Base-by-base conservation (phyloP, 768 basidiomycete species). In the Suillus sp. region DNA sequence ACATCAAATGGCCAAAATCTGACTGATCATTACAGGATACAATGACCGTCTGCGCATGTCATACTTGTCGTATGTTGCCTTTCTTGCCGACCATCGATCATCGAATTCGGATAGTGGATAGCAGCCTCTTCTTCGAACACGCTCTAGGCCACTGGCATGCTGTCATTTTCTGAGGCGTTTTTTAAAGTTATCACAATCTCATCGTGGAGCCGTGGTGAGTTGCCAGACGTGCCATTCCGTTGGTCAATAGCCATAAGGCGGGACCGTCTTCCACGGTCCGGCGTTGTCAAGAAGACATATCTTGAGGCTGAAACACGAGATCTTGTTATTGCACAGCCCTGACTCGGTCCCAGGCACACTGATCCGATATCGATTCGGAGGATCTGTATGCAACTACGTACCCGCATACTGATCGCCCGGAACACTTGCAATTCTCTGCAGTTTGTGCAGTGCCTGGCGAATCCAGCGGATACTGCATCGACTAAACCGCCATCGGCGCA, bases 121-220 rank as follows among this genome's bases (percentile, higher is more conserved):
- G 25, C 25, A 30, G 16, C 20, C 51, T 32, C 56, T 57, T 38
- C 56, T 38, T 56, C 37, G 37, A 40, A 38, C 56, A 57, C 37
- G 56, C 56, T 37, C 37, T 20, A 27, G 38, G 37, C 25, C 55
- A n/a, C n/a, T n/a, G n/a, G n/a, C n/a, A 56, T 56, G 55, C 55
- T 55, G 35, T 37, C 35, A 55, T 55, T 22, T 22, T 54, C 8
- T 27, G 38, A 38, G 20, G 25, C 56, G 22, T 38, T 18, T 40
- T 56, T 57, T 57, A 25, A 57, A 40, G 56, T 57, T 57, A 20
- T 57, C 55, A 57, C 55, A 57, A 57, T 57, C 55, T 57, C 22
- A 57, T 57, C 56, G 10, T 57, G 56, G 56, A 57, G 56, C 56
- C 18, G 38, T 38, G 25, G 37, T 25, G 38, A 37, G 18, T 18